Conservation (phyloP, 768 basidiomycete species). For the Scleroderma bovista region DNA sequence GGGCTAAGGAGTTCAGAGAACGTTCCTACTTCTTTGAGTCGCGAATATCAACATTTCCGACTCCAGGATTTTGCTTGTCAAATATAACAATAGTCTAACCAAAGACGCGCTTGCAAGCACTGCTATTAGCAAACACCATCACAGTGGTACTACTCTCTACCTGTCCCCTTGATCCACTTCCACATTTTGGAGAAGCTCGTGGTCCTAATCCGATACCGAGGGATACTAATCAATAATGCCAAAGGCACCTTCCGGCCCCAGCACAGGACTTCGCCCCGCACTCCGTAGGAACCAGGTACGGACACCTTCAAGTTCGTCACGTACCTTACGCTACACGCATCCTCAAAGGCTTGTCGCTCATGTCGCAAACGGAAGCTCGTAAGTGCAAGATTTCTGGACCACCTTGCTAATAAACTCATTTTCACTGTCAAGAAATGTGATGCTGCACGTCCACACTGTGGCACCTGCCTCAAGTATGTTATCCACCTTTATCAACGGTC, state of each 20-base stretch:
- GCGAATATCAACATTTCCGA: no score
- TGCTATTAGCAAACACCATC: no score
- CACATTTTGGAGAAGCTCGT: no score
- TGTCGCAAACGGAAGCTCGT: conserved; percentile 85
- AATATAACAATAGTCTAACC: no score
- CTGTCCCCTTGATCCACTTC: neutral
- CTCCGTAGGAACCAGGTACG: conserved; percentile 75
- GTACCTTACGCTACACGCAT: conserved; percentile 7
- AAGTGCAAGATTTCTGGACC: conserved; percentile 22
- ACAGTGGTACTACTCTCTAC: neutral
- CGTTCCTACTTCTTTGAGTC: no score
- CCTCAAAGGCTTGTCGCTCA: conserved; percentile 63
- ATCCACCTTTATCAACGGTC: neutral
- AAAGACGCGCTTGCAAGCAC: no score
- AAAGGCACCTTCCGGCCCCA: conserved; percentile 41
- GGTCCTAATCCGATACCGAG: neutral
- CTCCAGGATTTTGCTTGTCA: no score
- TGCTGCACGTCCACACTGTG: conserved; percentile 79
- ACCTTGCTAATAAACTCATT: conserved; percentile 3
- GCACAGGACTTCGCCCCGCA: conserved; percentile 47
- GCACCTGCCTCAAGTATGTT: conserved; percentile 76
- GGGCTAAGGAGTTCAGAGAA: no score
- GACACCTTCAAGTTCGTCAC: neutral
- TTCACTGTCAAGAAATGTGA: conserved; percentile 68
- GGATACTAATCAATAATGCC: conserved; percentile 52